These are phyloP conservation scores for Protomyces gravidus DNA, from an alignment of 1,139 yeast species.

Conservation along the genomic window DNA sequence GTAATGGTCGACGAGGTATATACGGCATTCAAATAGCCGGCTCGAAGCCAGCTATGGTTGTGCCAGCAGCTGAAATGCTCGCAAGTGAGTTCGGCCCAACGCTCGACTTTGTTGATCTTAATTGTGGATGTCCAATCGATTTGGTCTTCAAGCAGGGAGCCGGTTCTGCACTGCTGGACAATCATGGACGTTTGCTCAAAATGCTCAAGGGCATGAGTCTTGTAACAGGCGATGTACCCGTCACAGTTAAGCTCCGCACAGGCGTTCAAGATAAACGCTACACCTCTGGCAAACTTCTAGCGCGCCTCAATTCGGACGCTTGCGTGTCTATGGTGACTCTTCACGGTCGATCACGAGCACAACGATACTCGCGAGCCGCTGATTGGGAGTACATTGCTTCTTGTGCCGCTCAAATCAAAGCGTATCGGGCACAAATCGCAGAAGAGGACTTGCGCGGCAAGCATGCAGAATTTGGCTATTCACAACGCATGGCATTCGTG, in stretches of 20 bases:
- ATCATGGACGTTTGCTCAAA: constrained; percentile 73
- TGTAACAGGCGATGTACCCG: constrained; percentile 82
- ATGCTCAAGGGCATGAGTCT: constrained; percentile 85
- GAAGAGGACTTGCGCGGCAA: constrained; percentile 10
- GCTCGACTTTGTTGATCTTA: constrained; percentile 71
- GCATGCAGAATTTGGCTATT: constrained; percentile 42
- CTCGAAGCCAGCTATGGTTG: constrained; percentile 87
- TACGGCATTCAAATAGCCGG: constrained; percentile 94
- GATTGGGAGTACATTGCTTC: constrained; percentile 86
- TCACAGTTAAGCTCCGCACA: constrained; percentile 85
- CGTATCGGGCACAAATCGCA: constrained; percentile 15
- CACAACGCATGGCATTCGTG: constrained; percentile 46
- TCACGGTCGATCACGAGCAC: constrained; percentile 95
- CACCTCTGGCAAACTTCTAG: constrained; percentile 71
- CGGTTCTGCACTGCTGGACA: constrained; percentile 89
- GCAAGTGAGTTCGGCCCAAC: constrained; percentile 40
- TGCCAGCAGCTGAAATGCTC: constrained; percentile 81
- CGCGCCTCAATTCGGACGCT: constrained; percentile 66
- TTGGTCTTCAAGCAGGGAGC: constrained; percentile 68
- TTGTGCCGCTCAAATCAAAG: constrained; percentile 34
- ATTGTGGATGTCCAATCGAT: constrained; percentile 97
- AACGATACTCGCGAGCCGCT: constrained; percentile 83
- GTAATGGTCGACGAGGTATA: constrained; percentile 27
- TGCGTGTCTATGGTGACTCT: constrained; percentile 87
- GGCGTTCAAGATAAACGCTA: constrained; percentile 84